Conservation (phyloP, 2,329 filamentous ascomycete genomes). For the Cercospora sesami region DNA sequence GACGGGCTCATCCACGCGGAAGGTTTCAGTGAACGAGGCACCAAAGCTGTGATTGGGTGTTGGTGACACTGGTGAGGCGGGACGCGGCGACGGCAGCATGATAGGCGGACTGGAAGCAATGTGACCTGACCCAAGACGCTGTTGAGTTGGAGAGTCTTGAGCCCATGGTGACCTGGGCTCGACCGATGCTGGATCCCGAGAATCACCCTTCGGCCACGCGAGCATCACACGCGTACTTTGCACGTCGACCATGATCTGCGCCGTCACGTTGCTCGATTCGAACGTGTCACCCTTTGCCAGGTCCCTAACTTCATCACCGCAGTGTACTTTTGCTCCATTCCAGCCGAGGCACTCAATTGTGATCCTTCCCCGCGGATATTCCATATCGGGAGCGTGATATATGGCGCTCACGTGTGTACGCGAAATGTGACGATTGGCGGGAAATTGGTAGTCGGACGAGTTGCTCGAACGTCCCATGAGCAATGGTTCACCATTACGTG, state of each 20-base stretch:
- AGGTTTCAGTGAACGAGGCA: conserved; percentile 49
- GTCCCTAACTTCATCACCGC: conserved; percentile 82
- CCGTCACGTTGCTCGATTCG: conserved; percentile 80
- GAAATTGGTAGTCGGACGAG: conserved; percentile 92
- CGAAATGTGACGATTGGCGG: conserved; percentile 87
- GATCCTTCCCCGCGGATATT: conserved; percentile 72
- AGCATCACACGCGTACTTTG: conserved; percentile 88
- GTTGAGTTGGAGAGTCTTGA: conserved; percentile 63
- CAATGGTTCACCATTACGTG: conserved; percentile 75
- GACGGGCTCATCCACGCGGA: conserved; percentile 49
- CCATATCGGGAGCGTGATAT: conserved; percentile 69
- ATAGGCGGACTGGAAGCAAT: conserved; percentile 62
- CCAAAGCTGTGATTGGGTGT: conserved; percentile 52
- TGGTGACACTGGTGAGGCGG: conserved; percentile 73
- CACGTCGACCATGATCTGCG: conserved; percentile 92
- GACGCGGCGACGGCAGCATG: conserved; percentile 62
- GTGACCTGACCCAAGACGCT: conserved; percentile 42
- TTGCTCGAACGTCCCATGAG: conserved; percentile 92
- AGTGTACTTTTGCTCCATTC: conserved; percentile 94
- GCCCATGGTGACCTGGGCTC: conserved; percentile 62
- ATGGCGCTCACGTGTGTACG: conserved; percentile 87
- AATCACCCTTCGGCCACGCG: conserved; percentile 71
- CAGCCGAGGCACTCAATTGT: conserved; percentile 91
- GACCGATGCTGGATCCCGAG: conserved; percentile 51
- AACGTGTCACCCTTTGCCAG: conserved; percentile 86